Evolutionary conservation across 306 rosid genomes (phyloP).

Genomic region (Canavalia ensiformis): DNA sequence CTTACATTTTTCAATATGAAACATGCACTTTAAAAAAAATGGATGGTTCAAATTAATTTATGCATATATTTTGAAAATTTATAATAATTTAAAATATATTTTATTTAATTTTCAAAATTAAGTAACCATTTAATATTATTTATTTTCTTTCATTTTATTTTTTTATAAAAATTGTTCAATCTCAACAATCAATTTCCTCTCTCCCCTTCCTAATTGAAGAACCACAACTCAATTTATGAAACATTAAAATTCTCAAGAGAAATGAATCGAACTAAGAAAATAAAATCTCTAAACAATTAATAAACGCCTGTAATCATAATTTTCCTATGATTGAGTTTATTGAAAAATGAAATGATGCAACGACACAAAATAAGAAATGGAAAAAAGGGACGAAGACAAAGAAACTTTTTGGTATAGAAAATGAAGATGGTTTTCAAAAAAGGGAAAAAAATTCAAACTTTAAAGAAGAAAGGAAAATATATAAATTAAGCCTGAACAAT

Average conservation of each 20-base stretch:
- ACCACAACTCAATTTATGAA: not conserved
- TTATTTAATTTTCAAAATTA: too few species aligned
- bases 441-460: not conserved
- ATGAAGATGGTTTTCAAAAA: not conserved
- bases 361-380: not conserved
- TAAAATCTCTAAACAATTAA: not conserved
- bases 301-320: not conserved
- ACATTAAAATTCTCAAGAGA: not conserved
- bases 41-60: too few species aligned
- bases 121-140: too few species aligned
- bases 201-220: not conserved
- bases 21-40: too few species aligned
- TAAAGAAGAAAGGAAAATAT: not conserved
- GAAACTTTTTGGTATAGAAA: too few species aligned
- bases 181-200: not conserved
- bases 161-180: too few species aligned
- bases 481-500: not conserved
- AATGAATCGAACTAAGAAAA: not conserved
- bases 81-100: too few species aligned
- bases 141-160: too few species aligned
- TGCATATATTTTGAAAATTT: too few species aligned
- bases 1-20: too few species aligned
- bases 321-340: not conserved
- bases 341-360: not conserved
- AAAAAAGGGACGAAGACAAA: not conserved